A percentile compares a stretch with the other conserved stretches of the same genome.
phyloP scores from a whole-genome alignment of 306 rosid species.

The Cicer cuneatum region DNA sequence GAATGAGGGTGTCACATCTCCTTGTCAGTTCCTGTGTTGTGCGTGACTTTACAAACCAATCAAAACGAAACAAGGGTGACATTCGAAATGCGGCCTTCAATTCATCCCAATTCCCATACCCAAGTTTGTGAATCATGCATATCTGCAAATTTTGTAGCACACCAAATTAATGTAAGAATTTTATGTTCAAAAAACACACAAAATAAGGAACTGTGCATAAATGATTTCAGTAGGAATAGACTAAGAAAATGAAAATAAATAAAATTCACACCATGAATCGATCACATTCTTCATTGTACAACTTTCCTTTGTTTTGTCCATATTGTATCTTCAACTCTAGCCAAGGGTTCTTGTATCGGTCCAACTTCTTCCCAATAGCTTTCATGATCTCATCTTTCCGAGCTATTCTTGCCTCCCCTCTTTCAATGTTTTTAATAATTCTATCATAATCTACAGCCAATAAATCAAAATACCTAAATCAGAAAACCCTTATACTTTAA shows the following conservation, averaged over 20 bases:
- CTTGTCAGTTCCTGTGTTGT: constrained; percentile 98
- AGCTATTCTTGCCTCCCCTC: constrained; percentile 98
- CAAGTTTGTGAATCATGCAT: constrained; percentile 98
- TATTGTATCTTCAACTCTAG: constrained; percentile 92
- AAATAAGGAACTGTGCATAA: constrained; percentile 1
- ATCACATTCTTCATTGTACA: constrained; percentile 98
- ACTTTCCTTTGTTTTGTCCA: constrained; percentile 97
- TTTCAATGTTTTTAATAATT: constrained; percentile 93
- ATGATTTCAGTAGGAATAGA: not conserved
- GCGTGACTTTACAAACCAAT: constrained; percentile 99
- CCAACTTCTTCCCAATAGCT: constrained; percentile 97
- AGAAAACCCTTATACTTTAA: not conserved
- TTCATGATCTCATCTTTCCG: constrained; percentile 98
- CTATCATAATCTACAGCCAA: constrained; percentile 82
- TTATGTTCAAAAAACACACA: not conserved
- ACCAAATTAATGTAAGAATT: constrained; percentile 9
- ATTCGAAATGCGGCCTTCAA: constrained; percentile 95
- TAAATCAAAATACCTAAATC: constrained; percentile 18
- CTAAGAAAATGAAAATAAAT: constrained; percentile 9
- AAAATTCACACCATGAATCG: constrained; percentile 81
- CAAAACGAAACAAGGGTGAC: constrained; percentile 98
- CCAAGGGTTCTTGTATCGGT: constrained; percentile 99
- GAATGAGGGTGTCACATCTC: constrained; percentile 95
- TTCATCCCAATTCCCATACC: constrained; percentile 99
- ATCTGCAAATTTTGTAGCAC: constrained; percentile 56